A percentile compares a stretch with the other conserved stretches of the same genome.
phyloP scores from a whole-genome alignment of 305 asterid species.

The Fraxinus greggii region DNA sequence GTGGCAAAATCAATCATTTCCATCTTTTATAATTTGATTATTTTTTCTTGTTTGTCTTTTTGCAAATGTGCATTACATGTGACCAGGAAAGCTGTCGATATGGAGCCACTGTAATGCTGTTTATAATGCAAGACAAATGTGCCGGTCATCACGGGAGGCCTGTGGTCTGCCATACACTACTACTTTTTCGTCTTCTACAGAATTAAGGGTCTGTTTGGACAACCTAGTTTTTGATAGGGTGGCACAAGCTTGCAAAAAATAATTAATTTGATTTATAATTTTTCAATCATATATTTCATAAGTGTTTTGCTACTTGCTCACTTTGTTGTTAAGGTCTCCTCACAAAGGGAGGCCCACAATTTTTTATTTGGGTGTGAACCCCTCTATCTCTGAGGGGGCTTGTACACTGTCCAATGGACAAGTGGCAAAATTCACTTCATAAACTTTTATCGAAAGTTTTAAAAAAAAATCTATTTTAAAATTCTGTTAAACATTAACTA shows the following conservation, averaged over 20 bases:
- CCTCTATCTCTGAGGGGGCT: no score
- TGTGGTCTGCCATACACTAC: slow-evolving; percentile 18
- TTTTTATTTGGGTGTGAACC: no score
- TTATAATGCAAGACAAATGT: slow-evolving; percentile 8
- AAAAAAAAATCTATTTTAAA: no score
- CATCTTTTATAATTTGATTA: neutral
- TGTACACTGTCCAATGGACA: no score
- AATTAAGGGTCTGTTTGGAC: neutral
- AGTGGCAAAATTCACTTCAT: no score
- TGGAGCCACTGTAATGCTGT: neutral
- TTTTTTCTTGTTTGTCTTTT: neutral
- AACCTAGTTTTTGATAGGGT: neutral
- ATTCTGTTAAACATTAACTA: neutral
- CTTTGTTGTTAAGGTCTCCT: no score
- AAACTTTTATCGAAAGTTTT: no score
- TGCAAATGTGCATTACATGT: neutral
- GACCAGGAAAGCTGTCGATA: neutral
- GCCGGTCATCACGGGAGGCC: neutral
- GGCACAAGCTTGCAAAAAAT: neutral
- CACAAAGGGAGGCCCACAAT: no score
- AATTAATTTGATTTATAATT: no score
- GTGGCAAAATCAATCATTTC: neutral
- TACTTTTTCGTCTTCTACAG: neutral
- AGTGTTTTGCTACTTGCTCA: no score
- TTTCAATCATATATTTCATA: no score